Evolutionary conservation across 116 monocot genomes (phyloP).

Genomic region (Cymodocea nodosa): DNA sequence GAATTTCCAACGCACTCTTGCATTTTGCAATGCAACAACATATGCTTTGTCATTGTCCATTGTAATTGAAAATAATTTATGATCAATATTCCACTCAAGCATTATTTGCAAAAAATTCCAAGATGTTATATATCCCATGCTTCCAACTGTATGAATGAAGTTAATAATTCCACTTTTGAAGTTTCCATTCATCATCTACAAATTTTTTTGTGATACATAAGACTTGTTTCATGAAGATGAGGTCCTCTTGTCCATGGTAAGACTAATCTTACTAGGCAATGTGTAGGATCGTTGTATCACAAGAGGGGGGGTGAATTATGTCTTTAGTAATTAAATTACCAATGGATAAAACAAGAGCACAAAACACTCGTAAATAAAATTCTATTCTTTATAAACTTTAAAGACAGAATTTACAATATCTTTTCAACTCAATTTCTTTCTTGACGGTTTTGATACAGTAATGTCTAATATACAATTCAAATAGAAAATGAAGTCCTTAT

Average conservation of each 20-base stretch:
- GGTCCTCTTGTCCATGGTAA: constrained; percentile 17
- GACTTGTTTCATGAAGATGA: constrained; percentile 9
- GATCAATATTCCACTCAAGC: constrained; percentile 17
- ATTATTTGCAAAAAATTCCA: constrained; percentile 10
- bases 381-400: no score
- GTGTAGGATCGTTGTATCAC: no score
- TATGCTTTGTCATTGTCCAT: constrained; percentile 11
- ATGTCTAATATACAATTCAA: no score
- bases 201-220: constrained; percentile 15
- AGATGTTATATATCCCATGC: constrained; percentile 1
- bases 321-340: no score
- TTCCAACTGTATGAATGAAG: constrained; percentile 11
- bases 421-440: no score
- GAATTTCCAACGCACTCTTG: constrained; percentile 1
- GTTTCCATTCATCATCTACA: constrained; percentile 17
- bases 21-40: constrained; percentile 5
- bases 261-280: constrained; percentile 4
- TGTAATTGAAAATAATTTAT: constrained; percentile 14
- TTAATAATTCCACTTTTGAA: constrained; percentile 19
- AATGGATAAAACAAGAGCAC: no score
- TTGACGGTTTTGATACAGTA: no score
- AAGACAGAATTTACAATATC: no score
- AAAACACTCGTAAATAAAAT: no score
- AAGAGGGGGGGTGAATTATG: no score
- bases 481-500: no score